phyloP scores from a whole-genome alignment of 2,329 filamentous ascomycete species.

The Aspergillus persii region DNA sequence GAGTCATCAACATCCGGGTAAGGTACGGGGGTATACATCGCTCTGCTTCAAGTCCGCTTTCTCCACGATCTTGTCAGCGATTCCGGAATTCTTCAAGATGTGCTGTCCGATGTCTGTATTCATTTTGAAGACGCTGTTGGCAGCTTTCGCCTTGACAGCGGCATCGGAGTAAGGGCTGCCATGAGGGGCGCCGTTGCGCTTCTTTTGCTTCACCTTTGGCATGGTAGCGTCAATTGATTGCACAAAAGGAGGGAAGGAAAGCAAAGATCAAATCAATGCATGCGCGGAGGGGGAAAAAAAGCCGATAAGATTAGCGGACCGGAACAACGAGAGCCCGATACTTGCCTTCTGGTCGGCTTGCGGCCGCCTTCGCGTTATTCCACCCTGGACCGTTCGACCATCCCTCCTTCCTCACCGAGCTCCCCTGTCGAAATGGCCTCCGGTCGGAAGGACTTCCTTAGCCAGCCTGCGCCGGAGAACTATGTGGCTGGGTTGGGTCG shows the following conservation, averaged over 20 bases:
- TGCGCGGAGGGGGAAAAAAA: not conserved
- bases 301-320: slow-evolving; percentile 23
- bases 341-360: slow-evolving; percentile 1
- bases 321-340: slow-evolving; percentile 17
- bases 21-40: slow-evolving; percentile 48
- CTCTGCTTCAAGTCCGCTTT: slow-evolving; percentile 90
- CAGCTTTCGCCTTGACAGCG: slow-evolving; percentile 49
- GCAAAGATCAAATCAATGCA: no score
- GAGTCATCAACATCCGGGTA: not conserved
- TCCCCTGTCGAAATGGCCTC: slow-evolving; percentile 51
- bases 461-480: slow-evolving; percentile 79
- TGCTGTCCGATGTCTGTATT: slow-evolving; percentile 88
- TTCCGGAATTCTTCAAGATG: slow-evolving; percentile 88
- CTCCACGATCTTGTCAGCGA: slow-evolving; percentile 74
- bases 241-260: not conserved
- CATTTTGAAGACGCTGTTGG: slow-evolving; percentile 94
- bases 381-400: not conserved
- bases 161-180: slow-evolving; percentile 41
- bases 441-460: slow-evolving; percentile 78
- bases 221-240: slow-evolving; percentile 33
- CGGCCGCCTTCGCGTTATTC: not conserved
- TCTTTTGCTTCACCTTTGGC: slow-evolving; percentile 54
- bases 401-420: not conserved
- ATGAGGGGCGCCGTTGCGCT: slow-evolving; percentile 50
- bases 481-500: slow-evolving; percentile 95